Conservation (phyloP, 129 eudicot genomes). For the Apium graveolens region DNA sequence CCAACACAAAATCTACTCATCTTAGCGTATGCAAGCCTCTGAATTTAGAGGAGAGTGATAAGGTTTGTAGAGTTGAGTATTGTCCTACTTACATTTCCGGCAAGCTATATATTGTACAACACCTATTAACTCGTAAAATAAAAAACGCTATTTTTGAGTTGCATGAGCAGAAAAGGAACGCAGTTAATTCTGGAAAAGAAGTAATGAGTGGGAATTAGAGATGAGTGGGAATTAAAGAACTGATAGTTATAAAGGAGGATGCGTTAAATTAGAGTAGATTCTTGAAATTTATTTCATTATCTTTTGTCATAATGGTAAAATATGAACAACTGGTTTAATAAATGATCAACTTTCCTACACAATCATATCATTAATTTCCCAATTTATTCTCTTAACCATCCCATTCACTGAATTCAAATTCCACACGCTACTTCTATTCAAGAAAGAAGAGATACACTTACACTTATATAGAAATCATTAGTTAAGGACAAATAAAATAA, state of each 20-base stretch:
- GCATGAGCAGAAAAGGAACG: neutral
- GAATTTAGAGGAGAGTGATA: neutral
- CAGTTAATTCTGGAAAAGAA: neutral
- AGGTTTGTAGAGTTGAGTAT: neutral
- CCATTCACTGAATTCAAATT: neutral
- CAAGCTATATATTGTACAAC: neutral
- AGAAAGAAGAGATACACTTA: neutral
- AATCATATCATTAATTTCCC: neutral
- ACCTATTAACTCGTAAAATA: neutral
- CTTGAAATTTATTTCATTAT: neutral
- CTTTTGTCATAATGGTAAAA: neutral
- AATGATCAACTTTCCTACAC: neutral
- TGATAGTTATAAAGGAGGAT: neutral
- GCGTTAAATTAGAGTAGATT: neutral
- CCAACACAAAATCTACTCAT: neutral
- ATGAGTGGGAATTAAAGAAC: neutral
- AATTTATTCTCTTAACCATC: neutral
- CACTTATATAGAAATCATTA: neutral
- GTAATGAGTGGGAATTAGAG: neutral
- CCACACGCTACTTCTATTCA: neutral
- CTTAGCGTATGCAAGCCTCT: neutral
- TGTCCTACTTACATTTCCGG: neutral
- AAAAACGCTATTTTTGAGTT: neutral
- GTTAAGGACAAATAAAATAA: neutral
- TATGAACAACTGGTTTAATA: neutral